Base-by-base conservation (phyloP, 139 green algal genomes). In the Microglena sp. region DNA sequence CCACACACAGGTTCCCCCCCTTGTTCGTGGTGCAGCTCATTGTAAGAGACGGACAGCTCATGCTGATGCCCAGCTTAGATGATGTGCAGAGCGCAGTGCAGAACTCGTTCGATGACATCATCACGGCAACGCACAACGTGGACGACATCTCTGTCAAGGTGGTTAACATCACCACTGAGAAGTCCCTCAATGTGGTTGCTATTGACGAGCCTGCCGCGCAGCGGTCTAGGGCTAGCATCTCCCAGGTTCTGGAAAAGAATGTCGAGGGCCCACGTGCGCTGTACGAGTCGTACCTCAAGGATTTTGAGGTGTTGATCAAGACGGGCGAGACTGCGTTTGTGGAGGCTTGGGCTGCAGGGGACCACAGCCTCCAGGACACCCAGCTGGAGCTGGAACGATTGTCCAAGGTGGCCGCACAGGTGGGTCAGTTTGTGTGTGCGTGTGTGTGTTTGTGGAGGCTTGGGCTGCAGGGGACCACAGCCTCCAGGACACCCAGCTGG, bases 321-420 rank as follows among this genome's bases (percentile, higher is more conserved):
- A 62, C 43, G 21, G 34, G 60, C 26, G 28, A 35, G 27, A 56
- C 54, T 1, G 70, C 63, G 3, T 82, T 73, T 46, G 53, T 88
- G 27, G 60, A 45, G 2, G 69, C 30, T 1, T 91, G 83, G 82
- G 46, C 55, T n/a, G 71, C 57, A 26, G 75, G 32, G 1, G 62
- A 70, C n/a, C 80, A 85, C 70, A 75, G 36, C 21, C 60, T 87
- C 58, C 70, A 79, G 34, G 83, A 89, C 46, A 85, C 73, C 31
- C 65, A 76, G 44, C 69, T 56, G 11, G 84, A 89, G 71, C 72
- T 87, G 33, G 45, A 33, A 31, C 70, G 73, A 22, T 67, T 85
- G 65, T 45, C 70, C 55, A 45, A 70, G 55, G 68, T 87, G 31
- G n/a, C n/a, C n/a, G n/a, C n/a, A n/a, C n/a, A n/a, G n/a, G n/a